Base-by-base conservation (phyloP, 306 rosid genomes). In the Astragalus glycyphyllos region DNA sequence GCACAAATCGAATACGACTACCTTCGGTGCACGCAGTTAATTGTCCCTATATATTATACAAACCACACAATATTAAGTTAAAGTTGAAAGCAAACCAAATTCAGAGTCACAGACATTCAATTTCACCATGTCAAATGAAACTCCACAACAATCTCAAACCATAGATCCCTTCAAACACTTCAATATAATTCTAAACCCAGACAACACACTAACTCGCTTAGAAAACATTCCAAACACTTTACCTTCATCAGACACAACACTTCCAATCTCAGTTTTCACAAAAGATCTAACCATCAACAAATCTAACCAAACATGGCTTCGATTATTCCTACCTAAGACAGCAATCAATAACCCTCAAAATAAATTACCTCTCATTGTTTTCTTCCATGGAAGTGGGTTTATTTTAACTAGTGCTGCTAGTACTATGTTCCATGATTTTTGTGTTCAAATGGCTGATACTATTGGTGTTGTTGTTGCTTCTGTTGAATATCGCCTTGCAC, bases 301-400 rank as follows among this genome's bases (percentile, higher is more conserved):
- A 37, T 8, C 15, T 15, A 60, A 60, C 66, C 15, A 60, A 16
- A 60, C 66, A 14, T 60, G 66, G 66, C 60, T 80, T 6, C 72
- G 87, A 13, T 8, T 85, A 35, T 88, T 62, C 84, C 75, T 85
- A 1, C 83, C 88, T 12, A 63, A 61, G 4, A 23, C 31, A 8
- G 74, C 46, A 38, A 16, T 31, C 51, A 44, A 6, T 44, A 11
- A 0, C 51, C 9, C 6, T 5, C 3, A 45, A 23, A 41, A 47
- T 0, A 73, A 83, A 54, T 72, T 82, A 0, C 87, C 92, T 40
- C 81, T 85, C 38, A 63, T 79, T 15, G 16, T 85, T 35, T 77
- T 53, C 80, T 88, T 47, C 65, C 90, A 79, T 13, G 90, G 84
- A 0, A 79, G 93, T 31, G 88, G 86, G 4, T 88, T 85, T 70